Evolutionary conservation across 83 land plant genomes (phyloP).

Genomic region (Thuja plicata): DNA sequence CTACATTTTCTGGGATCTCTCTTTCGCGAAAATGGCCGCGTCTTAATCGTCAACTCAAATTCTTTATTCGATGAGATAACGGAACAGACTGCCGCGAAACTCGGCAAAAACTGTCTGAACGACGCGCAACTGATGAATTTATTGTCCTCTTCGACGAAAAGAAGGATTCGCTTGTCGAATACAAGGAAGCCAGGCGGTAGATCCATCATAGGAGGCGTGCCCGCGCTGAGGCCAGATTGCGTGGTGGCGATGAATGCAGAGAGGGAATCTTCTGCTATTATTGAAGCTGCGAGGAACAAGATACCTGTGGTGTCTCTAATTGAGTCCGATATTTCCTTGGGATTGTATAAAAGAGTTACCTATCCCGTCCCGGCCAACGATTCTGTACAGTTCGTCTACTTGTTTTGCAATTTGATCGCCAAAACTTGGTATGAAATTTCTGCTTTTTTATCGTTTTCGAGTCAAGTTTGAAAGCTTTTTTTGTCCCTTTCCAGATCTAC

Average conservation of each 20-base stretch:
- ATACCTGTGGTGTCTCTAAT: neutral
- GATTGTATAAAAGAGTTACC: neutral
- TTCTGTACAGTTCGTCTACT: conserved; percentile 4
- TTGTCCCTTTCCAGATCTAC: neutral
- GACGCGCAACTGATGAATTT: neutral
- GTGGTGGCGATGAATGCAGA: conserved; percentile 5
- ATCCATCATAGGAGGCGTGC: neutral
- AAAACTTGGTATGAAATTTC: neutral
- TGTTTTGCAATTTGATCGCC: conserved; percentile 3
- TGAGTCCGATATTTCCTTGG: neutral
- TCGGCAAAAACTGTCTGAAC: neutral
- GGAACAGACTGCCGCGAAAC: neutral
- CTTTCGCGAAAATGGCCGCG: conserved; percentile 4
- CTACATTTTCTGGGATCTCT: conserved; percentile 1
- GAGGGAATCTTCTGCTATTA: neutral
- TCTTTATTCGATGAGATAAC: neutral
- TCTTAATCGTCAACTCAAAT: neutral
- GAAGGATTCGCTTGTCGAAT: neutral
- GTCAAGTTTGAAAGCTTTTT: neutral
- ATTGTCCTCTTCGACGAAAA: neutral
- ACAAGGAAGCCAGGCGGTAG: neutral
- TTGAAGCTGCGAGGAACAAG: neutral
- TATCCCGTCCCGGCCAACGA: neutral
- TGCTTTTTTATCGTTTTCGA: neutral
- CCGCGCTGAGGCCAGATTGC: neutral